Evolutionary conservation across 441 rosid species (phyloP).

Genomic region (Gossypium schwendimanii): DNA sequence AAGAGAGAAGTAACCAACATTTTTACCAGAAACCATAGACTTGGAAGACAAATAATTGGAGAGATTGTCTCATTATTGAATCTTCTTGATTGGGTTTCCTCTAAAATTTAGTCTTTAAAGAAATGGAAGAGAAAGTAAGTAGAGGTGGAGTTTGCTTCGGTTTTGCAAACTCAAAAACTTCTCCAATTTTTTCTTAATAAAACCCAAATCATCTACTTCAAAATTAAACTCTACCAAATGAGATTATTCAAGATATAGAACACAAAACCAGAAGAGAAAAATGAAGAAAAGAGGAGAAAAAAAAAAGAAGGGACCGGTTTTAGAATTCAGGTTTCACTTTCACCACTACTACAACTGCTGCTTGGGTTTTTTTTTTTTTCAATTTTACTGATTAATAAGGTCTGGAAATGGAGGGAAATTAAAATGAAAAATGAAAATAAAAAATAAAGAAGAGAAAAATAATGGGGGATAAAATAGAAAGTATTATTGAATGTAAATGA

Average conservation of each 20-base stretch:
- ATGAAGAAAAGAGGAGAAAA: background rate
- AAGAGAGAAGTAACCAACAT: slow-evolving; percentile 18
- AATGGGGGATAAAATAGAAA: too few relatives aligned
- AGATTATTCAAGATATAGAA: background rate
- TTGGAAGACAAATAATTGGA: background rate
- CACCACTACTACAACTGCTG: background rate
- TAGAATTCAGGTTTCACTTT: background rate
- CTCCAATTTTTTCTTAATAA: background rate
- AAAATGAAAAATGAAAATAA: background rate
- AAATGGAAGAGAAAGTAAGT: background rate
- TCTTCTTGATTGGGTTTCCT: background rate
- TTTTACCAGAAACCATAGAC: background rate
- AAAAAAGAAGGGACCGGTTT: background rate
- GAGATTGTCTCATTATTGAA: background rate
- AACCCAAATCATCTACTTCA: background rate
- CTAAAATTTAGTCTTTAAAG: too few relatives aligned
- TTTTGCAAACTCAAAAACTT: background rate
- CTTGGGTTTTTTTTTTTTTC: background rate
- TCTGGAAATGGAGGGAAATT: background rate
- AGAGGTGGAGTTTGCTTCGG: background rate
- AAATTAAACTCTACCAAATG: background rate
- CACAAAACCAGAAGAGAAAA: background rate
- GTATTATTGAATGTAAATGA: too few relatives aligned
- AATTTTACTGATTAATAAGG: background rate
- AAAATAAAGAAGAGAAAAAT: background rate